phyloP scores from a whole-genome alignment of 345 rosid genomes.

The Murraya koenigii region DNA sequence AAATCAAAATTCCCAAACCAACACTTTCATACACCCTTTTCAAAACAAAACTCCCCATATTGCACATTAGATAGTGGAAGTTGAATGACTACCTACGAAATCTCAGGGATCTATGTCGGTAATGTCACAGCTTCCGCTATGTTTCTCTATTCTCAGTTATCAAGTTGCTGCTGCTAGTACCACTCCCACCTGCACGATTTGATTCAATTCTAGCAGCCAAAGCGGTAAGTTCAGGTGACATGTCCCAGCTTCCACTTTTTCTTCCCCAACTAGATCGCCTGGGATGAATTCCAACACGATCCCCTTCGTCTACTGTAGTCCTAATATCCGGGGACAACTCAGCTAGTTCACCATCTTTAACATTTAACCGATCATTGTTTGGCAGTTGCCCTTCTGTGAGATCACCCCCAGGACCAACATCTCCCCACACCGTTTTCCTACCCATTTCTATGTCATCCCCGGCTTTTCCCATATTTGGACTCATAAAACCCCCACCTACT shows the following conservation, averaged over 20 bases:
- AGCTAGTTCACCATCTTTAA: constrained; percentile 80
- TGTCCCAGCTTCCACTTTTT: constrained; percentile 81
- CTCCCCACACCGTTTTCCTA: constrained; percentile 91
- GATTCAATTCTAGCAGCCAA: constrained; percentile 86
- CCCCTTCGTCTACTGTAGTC: constrained; percentile 63
- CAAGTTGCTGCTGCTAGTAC: constrained; percentile 53
- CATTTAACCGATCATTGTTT: constrained; percentile 53
- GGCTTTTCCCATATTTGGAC: constrained; percentile 92
- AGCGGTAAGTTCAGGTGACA: constrained; percentile 84
- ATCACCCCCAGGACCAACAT: constrained; percentile 59
- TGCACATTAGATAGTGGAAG: constrained; percentile 5
- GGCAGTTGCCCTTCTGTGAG: constrained; percentile 60
- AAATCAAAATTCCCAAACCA: constrained; percentile 32
- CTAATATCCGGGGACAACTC: constrained; percentile 73
- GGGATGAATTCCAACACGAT: constrained; percentile 61
- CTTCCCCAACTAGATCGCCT: constrained; percentile 83
- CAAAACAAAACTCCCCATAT: constrained; percentile 12
- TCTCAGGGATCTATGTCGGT: constrained; percentile 12
- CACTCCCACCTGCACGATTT: constrained; percentile 54
- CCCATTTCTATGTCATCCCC: constrained; percentile 96
- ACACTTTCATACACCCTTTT: constrained; percentile 27
- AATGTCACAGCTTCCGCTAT: constrained; percentile 27
- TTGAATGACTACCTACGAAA: constrained; percentile 8
- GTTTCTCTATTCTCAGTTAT: constrained; percentile 47
- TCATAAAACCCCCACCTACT: constrained; percentile 78